Base-by-base conservation (phyloP, 305 asterid species). In the Lippia alba region DNA sequence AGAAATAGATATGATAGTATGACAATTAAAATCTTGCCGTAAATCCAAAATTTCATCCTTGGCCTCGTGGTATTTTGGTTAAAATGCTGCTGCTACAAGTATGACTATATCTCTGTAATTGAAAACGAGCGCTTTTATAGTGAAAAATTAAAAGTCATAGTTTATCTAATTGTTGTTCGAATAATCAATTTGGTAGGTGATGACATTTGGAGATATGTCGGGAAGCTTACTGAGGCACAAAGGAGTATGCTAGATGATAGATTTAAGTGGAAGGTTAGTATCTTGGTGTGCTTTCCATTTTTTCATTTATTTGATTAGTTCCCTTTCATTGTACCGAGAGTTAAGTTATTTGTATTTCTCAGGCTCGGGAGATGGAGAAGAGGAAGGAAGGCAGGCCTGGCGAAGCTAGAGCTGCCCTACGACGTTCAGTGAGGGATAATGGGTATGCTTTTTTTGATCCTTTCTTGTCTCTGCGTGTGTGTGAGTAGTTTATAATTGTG, bases 301-400 rank as follows among this genome's bases (percentile, higher is more conserved):
- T 56, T 11, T 11, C 49, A 3, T 44, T 2, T 44, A 8, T 44
- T 44, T 24, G 30, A 24, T 24, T 24, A 24, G 3, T 24, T 44
- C 14, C 12, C 12, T 36, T 36, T 44, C 17, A 64, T 49, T 32
- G 34, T 51, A 58, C 17, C 17, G 36, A 11, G 51, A 19, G 65
- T 45, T 50, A 48, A 53, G 56, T 20, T 45, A 20, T 64, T 54
- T 71, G 32, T 16, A 17, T 17, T 77, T 73, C 39, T 69, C 83
- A 96, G 99, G 99, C 98, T 62, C 94, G 97, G 50, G 99, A 96
- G 83, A 96, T 96, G 99, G 98, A 96, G 68, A 96, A 89, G 79
- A 86, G 92, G 73, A 96, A 84, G 82, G 99, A 96, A 81, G 98
- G 98, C 1, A 83, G 89, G 76, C 99, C 97, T 36, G 98, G 99